These are phyloP conservation scores for Phanerodontia chrysosporium DNA, from an alignment of 768 basidiomycete genomes.

Conservation along the genomic window DNA sequence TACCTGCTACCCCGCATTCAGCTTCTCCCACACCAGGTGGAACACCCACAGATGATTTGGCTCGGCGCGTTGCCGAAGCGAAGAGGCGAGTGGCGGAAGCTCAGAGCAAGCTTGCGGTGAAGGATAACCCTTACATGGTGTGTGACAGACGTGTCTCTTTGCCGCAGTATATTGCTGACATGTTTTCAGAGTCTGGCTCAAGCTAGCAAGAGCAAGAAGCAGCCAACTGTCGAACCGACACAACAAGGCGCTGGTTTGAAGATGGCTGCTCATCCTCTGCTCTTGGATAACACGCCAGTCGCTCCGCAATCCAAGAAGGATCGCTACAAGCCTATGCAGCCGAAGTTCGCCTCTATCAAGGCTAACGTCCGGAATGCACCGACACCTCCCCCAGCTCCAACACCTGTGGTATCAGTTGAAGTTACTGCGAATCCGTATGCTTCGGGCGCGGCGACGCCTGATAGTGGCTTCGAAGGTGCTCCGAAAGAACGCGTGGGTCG, in stretches of 20 bases:
- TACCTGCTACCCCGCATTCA: conserved; percentile 19
- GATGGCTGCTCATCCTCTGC: conserved; percentile 86
- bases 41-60: conserved; percentile 50
- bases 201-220: conserved; percentile 50
- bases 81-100: conserved; percentile 81
- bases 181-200: conserved; percentile 46
- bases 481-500: conserved; percentile 68
- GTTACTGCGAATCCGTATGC: conserved; percentile 75
- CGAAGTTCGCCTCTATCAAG: conserved; percentile 96
- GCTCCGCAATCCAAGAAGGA: conserved; percentile 79
- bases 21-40: conserved; percentile 34
- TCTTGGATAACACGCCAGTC: conserved; percentile 62
- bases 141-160: conserved; percentile 18
- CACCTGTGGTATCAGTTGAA: conserved; percentile 34
- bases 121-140: conserved; percentile 88
- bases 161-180: background rate
- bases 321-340: conserved; percentile 96
- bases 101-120: conserved; percentile 67
- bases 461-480: conserved; percentile 66
- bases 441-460: conserved; percentile 40
- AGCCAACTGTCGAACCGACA: conserved; percentile 53
- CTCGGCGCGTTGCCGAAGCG: conserved; percentile 76
- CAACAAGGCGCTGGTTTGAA: conserved; percentile 82
- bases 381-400: conserved; percentile 47
- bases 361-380: conserved; percentile 78